Base-by-base conservation (phyloP, 768 basidiomycete genomes). In the Leucocoprinus birnbaumii region DNA sequence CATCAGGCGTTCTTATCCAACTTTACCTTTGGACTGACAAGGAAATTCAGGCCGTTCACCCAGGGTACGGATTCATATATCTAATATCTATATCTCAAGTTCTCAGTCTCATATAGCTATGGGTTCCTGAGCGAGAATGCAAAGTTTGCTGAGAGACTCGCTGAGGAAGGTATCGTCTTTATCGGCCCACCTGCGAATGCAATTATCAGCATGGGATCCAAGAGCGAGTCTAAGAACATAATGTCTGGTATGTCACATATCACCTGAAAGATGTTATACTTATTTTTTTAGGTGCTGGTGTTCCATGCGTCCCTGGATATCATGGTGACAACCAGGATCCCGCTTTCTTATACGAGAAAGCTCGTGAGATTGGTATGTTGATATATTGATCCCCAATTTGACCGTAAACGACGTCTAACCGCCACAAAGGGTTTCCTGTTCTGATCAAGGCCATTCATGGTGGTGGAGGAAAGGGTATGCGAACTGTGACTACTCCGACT, bases 381-480 rank as follows among this genome's bases (percentile, higher is more conserved):
- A 31, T 31, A n/a, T 51, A 41, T 34, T 35, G 13, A 41, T 14
- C 21, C n/a, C 18, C 18, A 13, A 3, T 24, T 34, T 35, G 9
- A 3, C 46, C 7, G 27, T 34, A 8, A 10, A 21, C 25, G 47
- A 35, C 50, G 24, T 40, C 56, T 49, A 22, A 51, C 21, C 35
- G 10, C 14, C 11, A 13, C 22, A 9, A 31, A 87, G 88, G 89
- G 10, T 96, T 91, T 64, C 94, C 94, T 24, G 89, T 96, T 2
- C 75, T 98, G 25, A 97, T 98, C 71, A 98, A 98, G 66, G 95
- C 94, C n/a, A 87, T 94, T 44, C 89, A 95, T 60, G 94, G 95
- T 22, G 95, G 94, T 16, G 94, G 94, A 5, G 95, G 94, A 1
- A 97, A 97, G 67, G 94, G 94, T 41, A 97, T 97, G 94, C 86